Base-by-base conservation (phyloP, 2,329 filamentous ascomycete species). In the Beauveria australis region DNA sequence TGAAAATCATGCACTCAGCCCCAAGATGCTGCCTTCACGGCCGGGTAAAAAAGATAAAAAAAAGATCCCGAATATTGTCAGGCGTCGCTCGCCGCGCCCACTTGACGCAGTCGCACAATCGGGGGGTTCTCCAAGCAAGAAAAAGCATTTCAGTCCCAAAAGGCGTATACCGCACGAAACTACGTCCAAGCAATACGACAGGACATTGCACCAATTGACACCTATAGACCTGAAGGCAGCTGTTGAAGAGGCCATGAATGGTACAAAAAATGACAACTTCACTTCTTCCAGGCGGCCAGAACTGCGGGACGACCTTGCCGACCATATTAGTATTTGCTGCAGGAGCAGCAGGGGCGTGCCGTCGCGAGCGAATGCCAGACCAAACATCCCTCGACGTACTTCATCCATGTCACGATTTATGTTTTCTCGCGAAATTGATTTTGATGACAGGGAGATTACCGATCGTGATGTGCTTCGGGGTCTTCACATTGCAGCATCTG, bases 381-480 rank as follows among this genome's bases (percentile, higher is more conserved):
- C 73, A 14, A 72, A 71, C 59, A 71, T 75, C 47, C 73, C 73
- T 16, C 67, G 66, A 57, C 68, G 73, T 62, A 71, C 67, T 28
- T 75, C 73, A 26, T 75, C 73, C 3, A 71, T 73, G n/a, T 65
- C 62, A 41, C 65, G 63, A 18, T 68, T 61, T 28, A 58, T 66
- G 22, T 62, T 59, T 41, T 68, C 64, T 18, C 56, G 63, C 9
- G 65, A 66, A 5, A 41, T 63, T 19, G 72, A 73, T 30, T 65
- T 71, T n/a, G 71, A 74, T 8, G 74, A 78, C 60, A 64, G 65
- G 14, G 67, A 73, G 41, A 76, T 82, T 33, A 70, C 70, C 26
- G 78, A 84, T 66, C 74, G 75, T 51, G 79, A 83, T 66, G 78
- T 85, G 3, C 74, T 85, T 53, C 74, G 77, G 55, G 83, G 82